phyloP scores from a whole-genome alignment of 2,329 filamentous ascomycete species.

The Apiospora saccharicola region DNA sequence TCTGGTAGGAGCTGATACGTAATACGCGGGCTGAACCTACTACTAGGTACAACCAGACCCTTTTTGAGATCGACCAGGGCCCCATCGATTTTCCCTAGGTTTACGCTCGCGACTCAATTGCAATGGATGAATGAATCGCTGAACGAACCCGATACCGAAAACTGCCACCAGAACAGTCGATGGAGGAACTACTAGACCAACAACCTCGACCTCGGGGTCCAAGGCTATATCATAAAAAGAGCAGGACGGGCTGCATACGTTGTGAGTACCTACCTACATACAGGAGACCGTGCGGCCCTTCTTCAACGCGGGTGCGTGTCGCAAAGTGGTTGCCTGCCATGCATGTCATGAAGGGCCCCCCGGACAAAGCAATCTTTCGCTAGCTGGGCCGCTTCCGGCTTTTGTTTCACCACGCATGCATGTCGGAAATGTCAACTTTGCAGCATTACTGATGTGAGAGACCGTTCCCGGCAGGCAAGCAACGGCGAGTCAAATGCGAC shows the following conservation, averaged over 20 bases:
- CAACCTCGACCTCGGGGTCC: constrained; percentile 37
- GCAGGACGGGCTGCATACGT: constrained; percentile 38
- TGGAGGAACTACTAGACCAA: background rate
- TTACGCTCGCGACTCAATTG: background rate
- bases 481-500: constrained; percentile 38
- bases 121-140: background rate
- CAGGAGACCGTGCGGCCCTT: background rate
- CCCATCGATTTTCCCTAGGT: constrained; percentile 2
- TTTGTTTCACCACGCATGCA: background rate
- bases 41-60: background rate
- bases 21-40: background rate
- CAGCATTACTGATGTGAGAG: background rate
- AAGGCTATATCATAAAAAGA: constrained; percentile 45
- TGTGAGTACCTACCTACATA: constrained; percentile 19
- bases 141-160: constrained; percentile 18
- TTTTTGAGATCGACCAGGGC: background rate
- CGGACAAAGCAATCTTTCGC: background rate
- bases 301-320: background rate
- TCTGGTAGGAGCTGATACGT: background rate
- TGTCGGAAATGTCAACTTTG: too few species aligned
- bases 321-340: background rate
- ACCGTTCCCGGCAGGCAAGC: constrained; percentile 24
- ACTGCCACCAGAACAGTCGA: background rate
- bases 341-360: background rate
- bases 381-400: background rate